These are phyloP conservation scores for Geotrichum restrictum DNA, from an alignment of 1,139 yeast genomes.

Conservation along the genomic window DNA sequence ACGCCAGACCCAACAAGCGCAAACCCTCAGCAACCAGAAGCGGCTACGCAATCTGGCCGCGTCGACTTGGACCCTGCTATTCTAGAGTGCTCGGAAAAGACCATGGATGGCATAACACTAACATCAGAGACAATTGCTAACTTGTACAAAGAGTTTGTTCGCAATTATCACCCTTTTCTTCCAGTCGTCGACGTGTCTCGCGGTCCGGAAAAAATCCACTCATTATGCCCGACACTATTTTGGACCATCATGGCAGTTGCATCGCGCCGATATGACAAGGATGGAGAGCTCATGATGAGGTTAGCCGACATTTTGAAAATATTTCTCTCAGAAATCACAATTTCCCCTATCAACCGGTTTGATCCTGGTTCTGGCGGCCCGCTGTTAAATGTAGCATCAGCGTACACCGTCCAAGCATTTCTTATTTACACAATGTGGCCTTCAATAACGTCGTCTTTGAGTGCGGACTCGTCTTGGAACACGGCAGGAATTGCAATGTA, in stretches of 20 bases:
- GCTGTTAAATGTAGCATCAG: slow-evolving; percentile 78
- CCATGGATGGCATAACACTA: slow-evolving; percentile 62
- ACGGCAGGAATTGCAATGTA: slow-evolving; percentile 88
- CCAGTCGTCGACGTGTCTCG: slow-evolving; percentile 79
- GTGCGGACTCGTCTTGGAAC: slow-evolving; percentile 95
- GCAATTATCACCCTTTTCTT: slow-evolving; percentile 72
- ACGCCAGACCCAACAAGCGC: not conserved
- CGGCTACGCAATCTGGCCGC: slow-evolving; percentile 9
- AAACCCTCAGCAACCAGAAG: slow-evolving; percentile 1
- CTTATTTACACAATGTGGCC: slow-evolving; percentile 91
- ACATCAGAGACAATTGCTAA: slow-evolving; percentile 56
- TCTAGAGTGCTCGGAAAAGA: slow-evolving; percentile 54
- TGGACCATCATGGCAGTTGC: slow-evolving; percentile 92
- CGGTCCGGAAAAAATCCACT: slow-evolving; percentile 77
- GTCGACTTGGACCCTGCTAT: slow-evolving; percentile 1
- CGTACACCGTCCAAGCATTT: slow-evolving; percentile 90
- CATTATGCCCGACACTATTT: slow-evolving; percentile 79
- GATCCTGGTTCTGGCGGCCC: slow-evolving; percentile 53
- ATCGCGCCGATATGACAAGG: slow-evolving; percentile 54
- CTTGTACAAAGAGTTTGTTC: slow-evolving; percentile 67
- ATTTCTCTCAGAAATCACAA: slow-evolving; percentile 78
- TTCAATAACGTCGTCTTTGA: slow-evolving; percentile 84
- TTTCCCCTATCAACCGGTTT: slow-evolving; percentile 82
- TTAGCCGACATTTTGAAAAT: slow-evolving; percentile 70
- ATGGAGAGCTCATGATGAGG: slow-evolving; percentile 44